Conservation (phyloP, 345 rosid species). For the Pistacia integerrima region DNA sequence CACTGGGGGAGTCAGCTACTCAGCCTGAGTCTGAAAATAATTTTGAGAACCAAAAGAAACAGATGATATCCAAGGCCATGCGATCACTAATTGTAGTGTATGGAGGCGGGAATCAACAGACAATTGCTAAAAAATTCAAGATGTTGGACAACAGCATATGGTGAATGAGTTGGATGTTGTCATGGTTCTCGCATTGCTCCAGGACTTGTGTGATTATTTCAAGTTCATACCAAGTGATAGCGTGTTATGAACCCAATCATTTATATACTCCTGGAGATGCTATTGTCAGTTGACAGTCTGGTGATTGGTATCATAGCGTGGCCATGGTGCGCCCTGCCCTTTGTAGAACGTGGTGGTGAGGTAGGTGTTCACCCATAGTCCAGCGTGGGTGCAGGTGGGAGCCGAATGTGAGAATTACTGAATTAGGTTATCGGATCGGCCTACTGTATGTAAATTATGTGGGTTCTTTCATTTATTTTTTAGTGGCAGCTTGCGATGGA, state of each 20-base stretch:
- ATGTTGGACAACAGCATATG: slow-evolving; percentile 30
- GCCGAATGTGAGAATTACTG: background rate
- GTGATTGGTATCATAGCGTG: background rate
- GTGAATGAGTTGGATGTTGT: slow-evolving; percentile 2
- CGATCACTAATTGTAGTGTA: slow-evolving; percentile 53
- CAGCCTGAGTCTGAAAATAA: slow-evolving; percentile 31
- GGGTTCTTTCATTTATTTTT: background rate
- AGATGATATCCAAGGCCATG: slow-evolving; percentile 64
- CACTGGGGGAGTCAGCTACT: slow-evolving; percentile 44
- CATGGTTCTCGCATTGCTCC: background rate
- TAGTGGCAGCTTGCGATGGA: background rate
- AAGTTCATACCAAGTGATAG: background rate
- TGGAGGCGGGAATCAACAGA: slow-evolving; percentile 31
- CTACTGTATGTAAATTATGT: background rate
- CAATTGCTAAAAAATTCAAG: slow-evolving; percentile 47
- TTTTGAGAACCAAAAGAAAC: slow-evolving; percentile 66
- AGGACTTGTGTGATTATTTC: background rate
- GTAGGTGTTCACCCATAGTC: too few relatives aligned
- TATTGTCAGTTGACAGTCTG: background rate
- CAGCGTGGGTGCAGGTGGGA: background rate
- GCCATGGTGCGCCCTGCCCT: background rate
- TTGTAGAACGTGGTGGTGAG: background rate
- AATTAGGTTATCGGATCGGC: background rate
- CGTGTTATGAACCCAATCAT: background rate
- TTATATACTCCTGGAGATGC: background rate